phyloP scores from a whole-genome alignment of 106 monocot species.

The Dendrobium officinale region DNA sequence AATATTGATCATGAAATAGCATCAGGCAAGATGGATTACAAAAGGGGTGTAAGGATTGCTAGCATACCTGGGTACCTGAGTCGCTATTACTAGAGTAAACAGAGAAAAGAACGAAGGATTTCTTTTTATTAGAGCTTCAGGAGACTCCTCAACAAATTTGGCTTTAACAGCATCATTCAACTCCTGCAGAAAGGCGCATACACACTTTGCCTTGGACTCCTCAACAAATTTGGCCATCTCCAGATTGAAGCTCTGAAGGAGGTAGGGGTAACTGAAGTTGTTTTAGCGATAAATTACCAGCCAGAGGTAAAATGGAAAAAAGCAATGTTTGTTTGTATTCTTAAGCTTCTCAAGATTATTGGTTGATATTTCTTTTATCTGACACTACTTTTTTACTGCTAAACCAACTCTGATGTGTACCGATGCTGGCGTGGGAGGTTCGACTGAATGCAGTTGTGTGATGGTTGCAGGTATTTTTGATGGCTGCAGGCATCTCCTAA shows the following conservation, averaged over 20 bases:
- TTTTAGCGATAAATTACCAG: conserved; percentile 50
- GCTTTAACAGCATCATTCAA: conserved; percentile 97
- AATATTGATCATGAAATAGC: too few relatives aligned
- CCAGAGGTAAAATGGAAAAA: conserved; percentile 38
- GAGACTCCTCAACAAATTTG: conserved; percentile 90
- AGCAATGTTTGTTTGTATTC: background rate
- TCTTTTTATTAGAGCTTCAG: conserved; percentile 69
- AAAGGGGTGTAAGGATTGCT: too few relatives aligned
- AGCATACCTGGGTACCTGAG: conserved; percentile 45
- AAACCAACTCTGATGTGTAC: too few relatives aligned
- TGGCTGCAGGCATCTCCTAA: too few relatives aligned
- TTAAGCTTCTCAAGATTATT: too few relatives aligned
- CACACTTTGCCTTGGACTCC: conserved; percentile 85
- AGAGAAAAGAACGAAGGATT: conserved; percentile 80
- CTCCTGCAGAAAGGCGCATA: conserved; percentile 89
- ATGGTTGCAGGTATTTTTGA: too few relatives aligned
- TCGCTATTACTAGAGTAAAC: conserved; percentile 86
- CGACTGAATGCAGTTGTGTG: too few relatives aligned
- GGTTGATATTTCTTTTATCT: too few relatives aligned
- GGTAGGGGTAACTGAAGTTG: conserved; percentile 49
- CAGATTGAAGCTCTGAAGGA: conserved; percentile 4
- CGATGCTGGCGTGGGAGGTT: too few relatives aligned
- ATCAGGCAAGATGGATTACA: too few relatives aligned
- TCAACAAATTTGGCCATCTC: too few relatives aligned
- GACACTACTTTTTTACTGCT: too few relatives aligned